Percentiles rank a stretch among this genome's conserved stretches.
These are phyloP conservation scores for Gossypium mustelinum DNA, from an alignment of 345 rosid genomes.

Conservation along the genomic window DNA sequence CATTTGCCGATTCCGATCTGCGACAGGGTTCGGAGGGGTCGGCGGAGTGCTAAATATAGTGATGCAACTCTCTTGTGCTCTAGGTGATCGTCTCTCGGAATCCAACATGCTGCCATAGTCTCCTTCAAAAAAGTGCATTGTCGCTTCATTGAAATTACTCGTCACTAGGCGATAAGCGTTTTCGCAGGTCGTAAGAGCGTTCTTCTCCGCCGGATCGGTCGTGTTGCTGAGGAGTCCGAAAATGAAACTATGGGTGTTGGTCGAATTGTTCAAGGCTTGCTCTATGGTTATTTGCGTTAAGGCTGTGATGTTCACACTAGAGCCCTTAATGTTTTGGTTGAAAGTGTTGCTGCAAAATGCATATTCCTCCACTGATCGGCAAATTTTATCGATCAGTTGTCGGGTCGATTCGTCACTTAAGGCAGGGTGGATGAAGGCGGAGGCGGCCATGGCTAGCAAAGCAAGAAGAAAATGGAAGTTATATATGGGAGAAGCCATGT, in stretches of 20 bases:
- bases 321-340: neutral
- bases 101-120: neutral
- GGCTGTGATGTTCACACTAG: neutral
- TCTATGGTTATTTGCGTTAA: neutral
- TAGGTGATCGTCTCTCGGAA: neutral
- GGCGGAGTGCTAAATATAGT: neutral
- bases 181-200: neutral
- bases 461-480: neutral
- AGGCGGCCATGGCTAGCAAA: neutral
- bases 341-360: neutral
- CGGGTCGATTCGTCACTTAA: neutral
- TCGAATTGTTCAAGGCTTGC: neutral
- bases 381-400: neutral
- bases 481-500: neutral
- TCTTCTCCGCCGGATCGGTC: neutral
- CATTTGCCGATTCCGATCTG: neutral
- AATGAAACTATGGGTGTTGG: neutral
- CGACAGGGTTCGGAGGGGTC: neutral
- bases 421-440: neutral
- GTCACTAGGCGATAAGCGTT: neutral
- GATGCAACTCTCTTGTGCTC: neutral
- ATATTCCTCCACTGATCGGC: neutral
- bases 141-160: neutral
- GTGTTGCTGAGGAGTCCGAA: neutral
- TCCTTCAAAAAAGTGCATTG: neutral